A percentile compares a stretch with the other conserved stretches of the same genome.
Evolutionary conservation across 2,329 filamentous ascomycete genomes (phyloP).

Genomic region (Hypomyces perniciosus): DNA sequence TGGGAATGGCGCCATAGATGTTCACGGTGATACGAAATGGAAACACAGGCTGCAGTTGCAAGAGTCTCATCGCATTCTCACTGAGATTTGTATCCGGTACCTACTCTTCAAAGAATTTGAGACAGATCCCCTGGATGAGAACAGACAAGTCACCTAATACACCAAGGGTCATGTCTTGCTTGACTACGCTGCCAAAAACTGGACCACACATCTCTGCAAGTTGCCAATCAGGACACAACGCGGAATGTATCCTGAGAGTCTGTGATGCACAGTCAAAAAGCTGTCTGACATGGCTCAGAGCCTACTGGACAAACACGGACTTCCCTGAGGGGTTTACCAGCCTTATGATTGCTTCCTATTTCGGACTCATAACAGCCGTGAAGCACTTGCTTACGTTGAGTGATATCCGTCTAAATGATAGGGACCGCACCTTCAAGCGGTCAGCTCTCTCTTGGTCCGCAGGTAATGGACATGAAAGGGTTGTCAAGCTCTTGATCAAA

Average conservation of each 20-base stretch:
- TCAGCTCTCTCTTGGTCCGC: slow-evolving; percentile 9
- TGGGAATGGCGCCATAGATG: background rate
- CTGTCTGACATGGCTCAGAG: background rate
- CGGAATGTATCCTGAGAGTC: background rate
- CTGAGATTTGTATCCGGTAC: slow-evolving; percentile 14
- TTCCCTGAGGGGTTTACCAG: background rate
- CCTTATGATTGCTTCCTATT: slow-evolving; percentile 6
- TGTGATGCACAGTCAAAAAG: background rate
- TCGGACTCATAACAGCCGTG: background rate
- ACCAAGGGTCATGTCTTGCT: background rate
- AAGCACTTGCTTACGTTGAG: too few species aligned
- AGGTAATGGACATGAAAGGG: background rate
- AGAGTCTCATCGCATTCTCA: slow-evolving; percentile 14
- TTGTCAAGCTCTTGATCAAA: background rate
- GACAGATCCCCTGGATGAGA: background rate
- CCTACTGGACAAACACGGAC: background rate
- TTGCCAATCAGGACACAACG: background rate
- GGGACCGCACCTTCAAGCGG: background rate
- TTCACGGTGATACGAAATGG: slow-evolving; percentile 6
- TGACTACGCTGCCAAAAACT: slow-evolving; percentile 13
- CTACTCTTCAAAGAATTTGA: slow-evolving; percentile 7
- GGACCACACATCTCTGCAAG: slow-evolving; percentile 11
- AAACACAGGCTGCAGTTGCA: slow-evolving; percentile 11
- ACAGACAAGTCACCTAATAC: background rate
- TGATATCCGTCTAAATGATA: background rate